Percentiles rank a stretch among this genome's conserved stretches.
phyloP scores from a whole-genome alignment of 345 rosid genomes.

The Salix arbutifolia region DNA sequence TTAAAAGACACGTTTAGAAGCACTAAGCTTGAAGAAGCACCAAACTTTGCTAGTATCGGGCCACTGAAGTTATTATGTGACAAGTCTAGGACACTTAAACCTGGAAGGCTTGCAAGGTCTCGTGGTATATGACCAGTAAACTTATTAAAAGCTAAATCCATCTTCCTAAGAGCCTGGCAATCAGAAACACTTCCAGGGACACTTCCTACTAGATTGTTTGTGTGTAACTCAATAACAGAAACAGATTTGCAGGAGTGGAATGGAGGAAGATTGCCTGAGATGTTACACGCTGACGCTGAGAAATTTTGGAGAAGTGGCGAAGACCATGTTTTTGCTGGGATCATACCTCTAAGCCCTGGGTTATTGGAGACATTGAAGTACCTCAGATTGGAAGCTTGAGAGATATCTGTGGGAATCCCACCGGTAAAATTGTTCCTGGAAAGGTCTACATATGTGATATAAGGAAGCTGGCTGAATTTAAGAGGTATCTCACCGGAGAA shows the following conservation, averaged over 20 bases:
- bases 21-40: conserved; percentile 41
- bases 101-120: conserved; percentile 50
- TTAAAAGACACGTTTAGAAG: conserved; percentile 61
- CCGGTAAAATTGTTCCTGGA: conserved; percentile 72
- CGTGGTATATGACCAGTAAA: conserved; percentile 57
- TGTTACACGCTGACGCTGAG: conserved; percentile 66
- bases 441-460: conserved; percentile 69
- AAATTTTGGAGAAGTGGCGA: conserved; percentile 63
- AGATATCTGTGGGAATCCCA: conserved; percentile 58
- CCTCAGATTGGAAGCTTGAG: conserved; percentile 58
- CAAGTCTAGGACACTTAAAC: conserved; percentile 47
- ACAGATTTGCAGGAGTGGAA: conserved; percentile 57
- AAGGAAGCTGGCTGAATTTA: conserved; percentile 51
- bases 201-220: conserved; percentile 51
- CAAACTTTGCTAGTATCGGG: conserved; percentile 47
- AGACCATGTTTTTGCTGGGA: conserved; percentile 63
- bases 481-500: conserved; percentile 77
- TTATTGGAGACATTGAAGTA: conserved; percentile 74
- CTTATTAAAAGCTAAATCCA: conserved; percentile 54
- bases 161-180: conserved; percentile 48
- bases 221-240: conserved; percentile 57
- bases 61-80: conserved; percentile 69
- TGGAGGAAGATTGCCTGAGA: conserved; percentile 59
- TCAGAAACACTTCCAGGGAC: conserved; percentile 49
- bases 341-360: conserved; percentile 54